Conservation (phyloP, 192 early-diverging fungal species). For the Gonapodya prolifera region DNA sequence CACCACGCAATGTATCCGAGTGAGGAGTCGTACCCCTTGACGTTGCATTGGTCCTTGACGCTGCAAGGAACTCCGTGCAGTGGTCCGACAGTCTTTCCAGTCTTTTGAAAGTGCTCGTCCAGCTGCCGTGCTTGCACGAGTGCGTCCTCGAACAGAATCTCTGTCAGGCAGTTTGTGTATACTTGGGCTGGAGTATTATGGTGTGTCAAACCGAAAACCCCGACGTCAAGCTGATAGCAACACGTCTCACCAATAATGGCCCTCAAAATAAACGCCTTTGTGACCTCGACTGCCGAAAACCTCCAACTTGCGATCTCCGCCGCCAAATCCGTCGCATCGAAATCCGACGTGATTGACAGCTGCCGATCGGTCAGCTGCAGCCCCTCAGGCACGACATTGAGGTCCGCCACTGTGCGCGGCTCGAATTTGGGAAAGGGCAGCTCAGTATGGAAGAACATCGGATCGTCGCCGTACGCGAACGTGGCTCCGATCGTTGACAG, state of each 20-base stretch:
- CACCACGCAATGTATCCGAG: not conserved
- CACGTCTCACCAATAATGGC: not conserved
- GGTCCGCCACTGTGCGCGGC: too few relatives aligned
- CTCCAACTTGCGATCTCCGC: not conserved
- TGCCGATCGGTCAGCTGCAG: not conserved
- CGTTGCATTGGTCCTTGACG: conserved; percentile 4
- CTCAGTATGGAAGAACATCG: too few relatives aligned
- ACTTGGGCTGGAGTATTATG: not conserved
- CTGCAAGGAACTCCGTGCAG: not conserved
- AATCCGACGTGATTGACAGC: not conserved
- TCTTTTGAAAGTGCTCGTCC: not conserved
- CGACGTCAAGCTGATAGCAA: not conserved
- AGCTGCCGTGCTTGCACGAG: not conserved
- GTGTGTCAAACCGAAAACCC: not conserved
- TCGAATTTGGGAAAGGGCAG: too few relatives aligned
- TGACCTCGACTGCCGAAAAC: not conserved
- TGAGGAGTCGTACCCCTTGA: not conserved
- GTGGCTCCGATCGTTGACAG: too few relatives aligned
- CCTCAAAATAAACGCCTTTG: not conserved
- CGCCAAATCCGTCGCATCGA: not conserved
- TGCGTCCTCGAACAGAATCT: not conserved
- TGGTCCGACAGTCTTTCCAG: not conserved
- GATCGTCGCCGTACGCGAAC: too few relatives aligned
- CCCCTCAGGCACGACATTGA: not conserved
- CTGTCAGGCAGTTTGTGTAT: not conserved